phyloP scores from a whole-genome alignment of 2,329 filamentous ascomycete species.

The Neonectria faginata region DNA sequence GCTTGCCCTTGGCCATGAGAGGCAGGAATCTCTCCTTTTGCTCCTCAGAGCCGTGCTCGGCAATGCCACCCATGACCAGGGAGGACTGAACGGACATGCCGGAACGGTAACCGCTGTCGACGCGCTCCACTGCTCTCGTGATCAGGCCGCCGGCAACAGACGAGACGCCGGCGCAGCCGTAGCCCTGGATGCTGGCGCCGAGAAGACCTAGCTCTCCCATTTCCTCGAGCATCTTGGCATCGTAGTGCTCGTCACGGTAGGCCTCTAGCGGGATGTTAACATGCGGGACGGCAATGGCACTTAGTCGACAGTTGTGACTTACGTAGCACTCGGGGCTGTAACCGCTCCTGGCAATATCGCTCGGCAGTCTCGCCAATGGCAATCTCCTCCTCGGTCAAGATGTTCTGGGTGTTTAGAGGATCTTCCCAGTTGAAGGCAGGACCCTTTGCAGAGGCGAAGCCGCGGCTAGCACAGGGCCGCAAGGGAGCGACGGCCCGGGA shows the following conservation, averaged over 20 bases:
- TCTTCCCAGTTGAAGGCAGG: constrained; percentile 89
- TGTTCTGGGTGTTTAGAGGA: constrained; percentile 77
- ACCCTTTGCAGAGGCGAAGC: constrained; percentile 52
- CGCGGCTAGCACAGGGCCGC: constrained; percentile 46
- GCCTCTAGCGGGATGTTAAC: constrained; percentile 67
- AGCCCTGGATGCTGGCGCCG: constrained; percentile 86
- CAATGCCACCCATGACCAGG: constrained; percentile 91
- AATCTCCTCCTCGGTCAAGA: constrained; percentile 90
- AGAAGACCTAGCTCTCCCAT: constrained; percentile 94
- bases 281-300: constrained; percentile 16
- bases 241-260: constrained; percentile 87
- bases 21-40: constrained; percentile 88
- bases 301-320: constrained; percentile 39
- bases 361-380: constrained; percentile 92
- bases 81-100: constrained; percentile 95
- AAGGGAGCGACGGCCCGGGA: constrained; percentile 41
- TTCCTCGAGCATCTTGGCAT: constrained; percentile 85
- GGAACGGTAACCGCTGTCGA: constrained; percentile 91
- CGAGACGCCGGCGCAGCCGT: constrained; percentile 88
- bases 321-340: constrained; percentile 90
- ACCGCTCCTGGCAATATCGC: constrained; percentile 90
- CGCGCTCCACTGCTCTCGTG: constrained; percentile 88
- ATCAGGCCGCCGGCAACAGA: constrained; percentile 91
- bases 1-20: constrained; percentile 82
- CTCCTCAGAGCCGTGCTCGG: constrained; percentile 87